Evolutionary conservation across 2,329 filamentous ascomycete genomes (phyloP), one percentile per base, ranked within the genome.

Genomic region (Lasiodiplodia theobromae): DNA sequence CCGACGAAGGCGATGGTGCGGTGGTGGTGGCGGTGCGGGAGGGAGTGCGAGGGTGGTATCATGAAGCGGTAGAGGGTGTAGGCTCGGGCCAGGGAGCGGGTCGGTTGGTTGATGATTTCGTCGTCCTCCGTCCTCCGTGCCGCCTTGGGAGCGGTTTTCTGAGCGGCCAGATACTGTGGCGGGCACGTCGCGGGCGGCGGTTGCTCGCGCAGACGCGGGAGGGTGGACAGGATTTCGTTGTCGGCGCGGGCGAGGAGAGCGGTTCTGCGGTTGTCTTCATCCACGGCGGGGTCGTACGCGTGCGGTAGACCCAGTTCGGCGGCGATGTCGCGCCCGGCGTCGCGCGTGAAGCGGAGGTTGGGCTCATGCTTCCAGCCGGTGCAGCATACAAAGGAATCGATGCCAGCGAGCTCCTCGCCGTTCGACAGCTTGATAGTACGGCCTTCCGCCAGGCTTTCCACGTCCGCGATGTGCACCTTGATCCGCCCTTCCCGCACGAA

Each of bases 341-440:
- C 31, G 25, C 53, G 38, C 1, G 81, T 72, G 74, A 88, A 88
- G 53, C 80, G 79, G 58, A 90, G 75, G 0, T 81, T 81, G 0
- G 86, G 82, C n/a, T 81, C 80, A 5, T 81, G 80, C 58, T 82
- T 81, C 87, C 88, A 90, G 40, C 88, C 88, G 0, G 86, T 89
- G 69, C 89, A 80, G 0, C 91, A 72, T 0, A 81, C 85, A 65
- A 88, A 83, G 0, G 83, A 81, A 1, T 79, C 68, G 2, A 89
- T 68, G 0, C 71, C 73, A 0, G 79, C 78, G 11, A 57, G 18
- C 7, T 11, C 23, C 14, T 47, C 53, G 10, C 84, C 84, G 4
- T 79, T 81, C 2, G 82, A 78, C 3, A 90, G 81, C 51, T 85
- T 80, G 0, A 89, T 77, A 0, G 77, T 78, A 18, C 79, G 74